Base-by-base conservation (phyloP, 179 eudicot genomes). In the Silene noctiflora region DNA sequence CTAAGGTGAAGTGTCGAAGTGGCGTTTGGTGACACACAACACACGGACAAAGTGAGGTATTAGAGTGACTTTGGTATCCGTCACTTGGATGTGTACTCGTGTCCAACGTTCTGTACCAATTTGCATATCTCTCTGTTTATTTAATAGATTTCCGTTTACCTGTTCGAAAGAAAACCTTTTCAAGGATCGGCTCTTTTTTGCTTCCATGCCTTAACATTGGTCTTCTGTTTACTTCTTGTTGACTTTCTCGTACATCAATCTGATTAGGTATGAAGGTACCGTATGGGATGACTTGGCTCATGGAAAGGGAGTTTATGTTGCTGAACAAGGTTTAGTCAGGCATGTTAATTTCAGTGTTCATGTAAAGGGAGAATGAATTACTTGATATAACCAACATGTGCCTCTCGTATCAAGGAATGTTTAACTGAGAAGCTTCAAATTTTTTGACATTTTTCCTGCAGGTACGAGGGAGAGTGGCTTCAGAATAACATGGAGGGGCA, bases 401-500 rank as follows among this genome's bases (percentile, higher is more conserved):
- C 60, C 4, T 62, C 53, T 0, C 24, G 31, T 77, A 56, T 22
- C 29, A 65, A 72, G 20, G 20, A 53, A 62, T 44, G 19, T 64
- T 65, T 69, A 14, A 63, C 25, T 21, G 3, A n/a, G 35, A 67
- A 42, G 20, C 3, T 44, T 39, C 10, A 22, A 42, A n/a, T 51
- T 16, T 65, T 24, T 4, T 64, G 42, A 71, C 27, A 71, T 72
- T 68, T n/a, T 72, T 67, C 66, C 75, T 78, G 33, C 76, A 89
- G 98, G 87, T 91, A 89, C 64, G 98, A 93, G 87, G 98, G 96
- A 68, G 98, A 93, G 81, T 93, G 98, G 98, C 88, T 93, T 77
- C 93, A 84, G 75, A 93, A 93, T 80, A 77, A 86, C 73, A 85
- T 86, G 90, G 98, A 93, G 79, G 95, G 98, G 56, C 96, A 93